Evolutionary conservation across 805 yeast species (phyloP), one percentile per base, ranked within the genome.

Genomic region (Ogataea methanolica): DNA sequence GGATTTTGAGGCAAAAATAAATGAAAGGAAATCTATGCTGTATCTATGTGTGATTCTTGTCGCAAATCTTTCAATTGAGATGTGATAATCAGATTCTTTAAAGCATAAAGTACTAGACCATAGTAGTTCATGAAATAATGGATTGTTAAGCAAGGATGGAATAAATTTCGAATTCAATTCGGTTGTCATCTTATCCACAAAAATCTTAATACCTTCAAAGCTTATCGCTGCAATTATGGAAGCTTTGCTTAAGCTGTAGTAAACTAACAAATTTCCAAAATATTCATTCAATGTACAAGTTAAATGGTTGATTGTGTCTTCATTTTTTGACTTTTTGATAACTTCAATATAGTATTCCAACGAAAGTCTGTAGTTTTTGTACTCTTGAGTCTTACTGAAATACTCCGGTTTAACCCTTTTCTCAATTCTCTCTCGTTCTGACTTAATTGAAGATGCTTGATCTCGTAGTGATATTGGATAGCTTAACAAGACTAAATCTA

Each of bases 21-120:
- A 53, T 8, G 43, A 44, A 16, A 54, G 29, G 31, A 57, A 56
- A 5, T 51, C 52, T 23, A 57, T 16, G 6, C 46, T 46, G 31
- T 56, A 53, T 23, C 46, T 46, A 44, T 57, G 61, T 2, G 57
- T 47, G 33, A 49, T 38, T 39, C 60, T 52, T 2, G 57, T 50
- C 2, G 48, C 54, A 6, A 50, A 50, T 36, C 47, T 54, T 16
- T 56, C 58, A 38, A 56, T 51, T 3, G 48, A 36, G 9, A 47
- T 48, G 16, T 39, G 42, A 6, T 48, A 42, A 33, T 52, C 53
- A 2, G 55, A 42, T 37, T 56, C 61, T 29, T 48, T 49, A 44
- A 54, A 56, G 42, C 60, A 56, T 4, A 57, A 46, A 12, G 56
- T 12, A 17, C 54, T 36, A 3, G 57, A 56, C 61, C 61, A 57